Percentiles rank a stretch among this genome's conserved stretches.
Evolutionary conservation across 2,329 filamentous ascomycete genomes (phyloP).

Genomic region (Chaetomium sp.): DNA sequence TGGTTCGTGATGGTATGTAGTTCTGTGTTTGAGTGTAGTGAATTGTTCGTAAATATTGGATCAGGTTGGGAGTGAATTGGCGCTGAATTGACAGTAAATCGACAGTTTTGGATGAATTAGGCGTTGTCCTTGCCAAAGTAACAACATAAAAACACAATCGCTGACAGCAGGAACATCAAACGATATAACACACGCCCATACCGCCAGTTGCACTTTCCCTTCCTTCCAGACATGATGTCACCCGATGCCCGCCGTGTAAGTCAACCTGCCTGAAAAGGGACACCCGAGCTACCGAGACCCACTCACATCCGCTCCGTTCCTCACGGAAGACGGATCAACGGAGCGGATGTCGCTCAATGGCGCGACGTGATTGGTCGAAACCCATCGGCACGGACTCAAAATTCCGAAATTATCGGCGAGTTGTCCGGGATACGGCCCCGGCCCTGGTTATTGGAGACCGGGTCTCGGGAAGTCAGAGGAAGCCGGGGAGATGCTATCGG

Average conservation of each 20-base stretch:
- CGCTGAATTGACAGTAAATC: too few species aligned
- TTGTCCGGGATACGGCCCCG: background rate
- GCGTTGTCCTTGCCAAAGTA: too few species aligned
- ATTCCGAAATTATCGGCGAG: too few species aligned
- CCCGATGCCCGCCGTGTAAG: slow-evolving; percentile 4
- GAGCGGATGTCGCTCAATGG: slow-evolving; percentile 18
- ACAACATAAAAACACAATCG: background rate
- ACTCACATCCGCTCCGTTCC: slow-evolving; percentile 2
- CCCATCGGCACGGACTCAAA: background rate
- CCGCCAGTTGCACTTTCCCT: background rate
- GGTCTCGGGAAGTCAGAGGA: background rate
- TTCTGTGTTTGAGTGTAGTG: too few species aligned
- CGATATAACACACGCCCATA: background rate
- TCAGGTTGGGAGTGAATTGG: background rate
- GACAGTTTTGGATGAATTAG: too few species aligned
- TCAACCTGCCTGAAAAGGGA: slow-evolving; percentile 3
- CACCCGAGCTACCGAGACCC: slow-evolving; percentile 2
- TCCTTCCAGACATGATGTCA: slow-evolving; percentile 12
- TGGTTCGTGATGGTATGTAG: background rate
- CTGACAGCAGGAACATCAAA: background rate
- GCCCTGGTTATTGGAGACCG: background rate
- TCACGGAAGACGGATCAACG: slow-evolving; percentile 20
- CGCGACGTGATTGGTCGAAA: slow-evolving; percentile 14
- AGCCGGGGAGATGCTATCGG: too few species aligned
- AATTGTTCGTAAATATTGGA: background rate